Conservation (phyloP, 768 basidiomycete species). For the Lactarius evosmus region DNA sequence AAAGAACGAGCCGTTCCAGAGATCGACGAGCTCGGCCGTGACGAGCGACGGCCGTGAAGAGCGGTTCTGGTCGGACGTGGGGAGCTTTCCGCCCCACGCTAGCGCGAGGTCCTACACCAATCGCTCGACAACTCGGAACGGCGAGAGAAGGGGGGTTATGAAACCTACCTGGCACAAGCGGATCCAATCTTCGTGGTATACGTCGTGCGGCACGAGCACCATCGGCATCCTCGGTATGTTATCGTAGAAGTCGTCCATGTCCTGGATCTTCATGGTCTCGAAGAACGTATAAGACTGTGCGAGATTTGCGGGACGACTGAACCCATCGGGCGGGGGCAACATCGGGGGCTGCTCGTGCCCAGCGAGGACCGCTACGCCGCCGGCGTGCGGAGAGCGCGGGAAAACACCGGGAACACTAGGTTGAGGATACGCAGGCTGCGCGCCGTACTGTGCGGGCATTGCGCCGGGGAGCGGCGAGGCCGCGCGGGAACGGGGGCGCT, state of each 20-base stretch:
- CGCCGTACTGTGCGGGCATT: constrained; percentile 23
- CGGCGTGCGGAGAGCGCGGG: constrained; percentile 22
- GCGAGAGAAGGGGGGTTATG: not conserved
- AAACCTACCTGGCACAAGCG: constrained; percentile 67
- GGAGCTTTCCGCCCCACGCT: constrained; percentile 75
- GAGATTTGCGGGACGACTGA: constrained; percentile 67
- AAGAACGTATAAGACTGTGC: constrained; percentile 67
- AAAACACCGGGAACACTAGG: constrained; percentile 3
- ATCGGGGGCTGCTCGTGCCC: constrained; percentile 27
- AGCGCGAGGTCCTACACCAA: constrained; percentile 59
- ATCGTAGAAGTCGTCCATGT: constrained; percentile 73
- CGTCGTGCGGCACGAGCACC: constrained; percentile 71
- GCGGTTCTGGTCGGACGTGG: constrained; percentile 50
- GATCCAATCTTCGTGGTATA: constrained; percentile 76
- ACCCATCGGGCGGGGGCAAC: constrained; percentile 60
- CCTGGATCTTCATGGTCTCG: constrained; percentile 64
- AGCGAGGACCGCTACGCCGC: constrained; percentile 15
- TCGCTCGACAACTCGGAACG: not conserved
- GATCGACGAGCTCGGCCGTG: constrained; percentile 66
- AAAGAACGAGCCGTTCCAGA: constrained; percentile 82
- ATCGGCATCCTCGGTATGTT: constrained; percentile 68
- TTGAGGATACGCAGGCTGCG: constrained; percentile 19
- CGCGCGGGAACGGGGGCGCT: constrained; percentile 25
- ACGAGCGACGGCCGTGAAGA: constrained; percentile 57
- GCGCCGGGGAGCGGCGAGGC: constrained; percentile 24